Base-by-base conservation (phyloP, 495 filamentous ascomycete species). In the Letharia lupina region DNA sequence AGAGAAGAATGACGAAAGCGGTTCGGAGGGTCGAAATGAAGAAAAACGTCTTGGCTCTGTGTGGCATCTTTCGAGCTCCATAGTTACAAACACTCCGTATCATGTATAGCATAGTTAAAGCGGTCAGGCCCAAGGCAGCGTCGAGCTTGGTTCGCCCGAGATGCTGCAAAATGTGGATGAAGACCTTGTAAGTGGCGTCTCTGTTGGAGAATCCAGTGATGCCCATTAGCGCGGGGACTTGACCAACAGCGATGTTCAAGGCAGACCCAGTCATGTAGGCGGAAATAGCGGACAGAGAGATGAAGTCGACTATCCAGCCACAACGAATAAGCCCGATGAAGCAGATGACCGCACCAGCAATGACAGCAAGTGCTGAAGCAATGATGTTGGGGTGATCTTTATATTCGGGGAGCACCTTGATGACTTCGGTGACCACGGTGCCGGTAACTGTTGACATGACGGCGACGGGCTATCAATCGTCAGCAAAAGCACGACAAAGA, bases 191-290 rank as follows among this genome's bases (percentile, higher is more conserved):
- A 0, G 95, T 90, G 0, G 92, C 71, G 41, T 86, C 90, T 69
- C 91, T 83, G 60, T 83, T 84, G 74, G 95, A 89, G 0, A 74
- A 63, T 7, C 83, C 85, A 0, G 79, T 85, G 74, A 96, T 89
- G 12, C 95, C 94, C 80, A 99, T 87, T 80, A 99, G 73, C 12
- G 82, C 82, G 2, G 89, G 85, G 40, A 97, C 83, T 77, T 99
- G 94, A n/a, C 94, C 93, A 52, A 86, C 81, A 44, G 85, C 85
- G 73, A 99, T 99, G 72, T 85, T 96, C 75, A 99, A 77, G 37
- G 94, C 95, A 0, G 94, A 96, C 10, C 94, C 94, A 3, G 94
- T 98, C 93, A 99, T 98, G 84, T 96, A 98, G 5, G 94, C 92
- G 12, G 89, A 91, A 62, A 98, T 95, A 2, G 94, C 89, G 2